Evolutionary conservation across 495 filamentous ascomycete genomes (phyloP).

Genomic region (Penicillium argentinense): DNA sequence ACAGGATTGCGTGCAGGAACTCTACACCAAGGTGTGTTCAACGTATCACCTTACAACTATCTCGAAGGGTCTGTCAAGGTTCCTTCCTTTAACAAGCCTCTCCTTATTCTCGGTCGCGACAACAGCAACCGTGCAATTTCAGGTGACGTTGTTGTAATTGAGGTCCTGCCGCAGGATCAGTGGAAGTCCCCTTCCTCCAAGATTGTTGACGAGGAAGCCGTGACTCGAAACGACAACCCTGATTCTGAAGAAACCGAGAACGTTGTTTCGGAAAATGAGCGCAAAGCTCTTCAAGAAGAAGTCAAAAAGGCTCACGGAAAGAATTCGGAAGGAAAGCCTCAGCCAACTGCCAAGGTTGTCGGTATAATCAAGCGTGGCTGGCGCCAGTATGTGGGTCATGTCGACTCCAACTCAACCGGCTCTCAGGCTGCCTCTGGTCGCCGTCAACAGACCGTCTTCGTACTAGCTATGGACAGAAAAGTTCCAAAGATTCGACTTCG

Average conservation of each 20-base stretch:
- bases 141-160: slow-evolving; percentile 88
- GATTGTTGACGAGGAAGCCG: slow-evolving; percentile 89
- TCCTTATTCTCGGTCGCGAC: slow-evolving; percentile 88
- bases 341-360: slow-evolving; percentile 91
- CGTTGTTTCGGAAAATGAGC: slow-evolving; percentile 81
- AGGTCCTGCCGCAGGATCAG: slow-evolving; percentile 87
- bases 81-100: slow-evolving; percentile 80
- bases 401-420: slow-evolving; percentile 82
- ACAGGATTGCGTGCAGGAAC: slow-evolving; percentile 84
- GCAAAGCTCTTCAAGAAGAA: slow-evolving; percentile 82
- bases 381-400: slow-evolving; percentile 95
- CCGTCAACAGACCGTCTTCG: slow-evolving; percentile 86
- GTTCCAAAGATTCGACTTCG: slow-evolving; percentile 93
- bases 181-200: slow-evolving; percentile 96
- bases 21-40: slow-evolving; percentile 91
- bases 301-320: slow-evolving; percentile 83
- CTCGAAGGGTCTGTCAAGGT: slow-evolving; percentile 90
- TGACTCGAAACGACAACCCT: slow-evolving; percentile 91
- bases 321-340: slow-evolving; percentile 71
- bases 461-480: slow-evolving; percentile 95
- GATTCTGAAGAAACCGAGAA: slow-evolving; percentile 74
- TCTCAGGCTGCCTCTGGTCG: slow-evolving; percentile 68
- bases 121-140: slow-evolving; percentile 94
- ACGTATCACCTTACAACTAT: slow-evolving; percentile 96
- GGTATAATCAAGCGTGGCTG: slow-evolving; percentile 93